Percentiles rank a stretch among this genome's conserved stretches.
Conservation (phyloP, 768 basidiomycete genomes). For the Neoboletus magnificus region DNA sequence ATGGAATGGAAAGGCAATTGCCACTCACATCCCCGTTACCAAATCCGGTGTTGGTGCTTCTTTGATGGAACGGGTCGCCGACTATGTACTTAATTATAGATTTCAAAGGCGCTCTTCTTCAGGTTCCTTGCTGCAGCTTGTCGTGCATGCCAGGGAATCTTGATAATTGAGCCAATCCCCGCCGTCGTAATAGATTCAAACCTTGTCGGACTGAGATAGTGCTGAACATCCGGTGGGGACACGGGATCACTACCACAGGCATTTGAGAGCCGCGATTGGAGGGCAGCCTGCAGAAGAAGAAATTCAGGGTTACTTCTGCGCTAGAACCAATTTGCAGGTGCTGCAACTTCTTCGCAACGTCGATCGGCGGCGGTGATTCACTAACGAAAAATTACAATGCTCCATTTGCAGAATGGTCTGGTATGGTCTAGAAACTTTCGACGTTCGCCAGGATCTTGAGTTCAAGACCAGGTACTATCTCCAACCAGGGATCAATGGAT, state of each 20-base stretch:
- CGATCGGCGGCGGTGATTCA: not conserved
- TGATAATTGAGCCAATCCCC: not conserved
- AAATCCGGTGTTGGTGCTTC: conserved; percentile 11
- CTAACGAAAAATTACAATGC: not conserved
- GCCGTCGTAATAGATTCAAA: not conserved
- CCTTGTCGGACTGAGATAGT: not conserved
- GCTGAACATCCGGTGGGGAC: not conserved
- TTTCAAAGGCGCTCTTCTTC: not conserved
- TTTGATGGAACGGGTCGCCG: conserved; percentile 2
- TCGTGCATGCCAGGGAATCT: not conserved
- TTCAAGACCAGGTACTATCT: not conserved
- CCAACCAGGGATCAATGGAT: not conserved
- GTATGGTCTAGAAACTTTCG: not conserved
- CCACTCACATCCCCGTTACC: conserved; percentile 5
- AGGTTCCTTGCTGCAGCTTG: not conserved
- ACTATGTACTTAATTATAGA: not conserved
- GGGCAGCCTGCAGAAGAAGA: not conserved
- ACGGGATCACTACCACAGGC: not conserved
- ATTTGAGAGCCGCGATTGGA: not conserved
- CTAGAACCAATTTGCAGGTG: not conserved
- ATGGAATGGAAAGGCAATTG: conserved; percentile 5
- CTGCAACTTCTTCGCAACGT: too few relatives aligned
- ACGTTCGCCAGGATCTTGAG: not conserved
- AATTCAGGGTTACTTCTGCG: not conserved
- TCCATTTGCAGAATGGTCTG: not conserved